Base-by-base conservation (phyloP, 2,329 filamentous ascomycete genomes). In the Sclerotinia subarctica region DNA sequence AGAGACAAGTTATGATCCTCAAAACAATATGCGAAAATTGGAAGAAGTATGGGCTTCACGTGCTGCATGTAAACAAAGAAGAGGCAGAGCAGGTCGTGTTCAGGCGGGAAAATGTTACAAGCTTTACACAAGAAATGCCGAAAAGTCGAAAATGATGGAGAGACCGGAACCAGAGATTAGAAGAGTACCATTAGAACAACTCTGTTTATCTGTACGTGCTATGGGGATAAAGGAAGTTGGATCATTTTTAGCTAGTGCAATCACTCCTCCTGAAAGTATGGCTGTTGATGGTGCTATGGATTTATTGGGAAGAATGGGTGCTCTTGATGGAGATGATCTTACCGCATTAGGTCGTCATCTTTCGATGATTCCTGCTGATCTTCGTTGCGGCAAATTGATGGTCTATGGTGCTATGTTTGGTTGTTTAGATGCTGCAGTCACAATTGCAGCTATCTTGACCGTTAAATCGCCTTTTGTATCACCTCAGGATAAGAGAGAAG, bases 41-140 rank as follows among this genome's bases (percentile, higher is more conserved):
- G 91, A 94, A 73, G 95, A 99, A 80, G 93, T 93, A 0, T 99
- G 94, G 94, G 95, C 94, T 0, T 98, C 94, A 1, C 88, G 88
- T 52, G 94, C 95, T 11, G 94, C 95, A 5, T 97, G 94, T 78
- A 97, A 97, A 79, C 95, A 99, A 78, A 88, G 95, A 49, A 89
- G 93, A 66, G 95, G 95, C 76, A 90, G 95, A 81, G 95, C 95
- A 38, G 95, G 95, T 76, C 90, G 95, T 85, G 95, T 99, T 0
- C 88, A 93, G 67, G 91, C 91, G 32, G 95, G 95, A 67, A 89
- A 88, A 72, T 98, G 94, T 82, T 99, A 96, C 83, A 98, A 98
- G 79, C 85, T 99, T 2, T 99, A 93, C 79, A 98, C 95, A 0
- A 86, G 89, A 69, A 92, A 91, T 72, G 88, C 94, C 10, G 95